Evolutionary conservation across 2,329 filamentous ascomycete genomes (phyloP).

Genomic region (Byssoonygena ceratinophila): DNA sequence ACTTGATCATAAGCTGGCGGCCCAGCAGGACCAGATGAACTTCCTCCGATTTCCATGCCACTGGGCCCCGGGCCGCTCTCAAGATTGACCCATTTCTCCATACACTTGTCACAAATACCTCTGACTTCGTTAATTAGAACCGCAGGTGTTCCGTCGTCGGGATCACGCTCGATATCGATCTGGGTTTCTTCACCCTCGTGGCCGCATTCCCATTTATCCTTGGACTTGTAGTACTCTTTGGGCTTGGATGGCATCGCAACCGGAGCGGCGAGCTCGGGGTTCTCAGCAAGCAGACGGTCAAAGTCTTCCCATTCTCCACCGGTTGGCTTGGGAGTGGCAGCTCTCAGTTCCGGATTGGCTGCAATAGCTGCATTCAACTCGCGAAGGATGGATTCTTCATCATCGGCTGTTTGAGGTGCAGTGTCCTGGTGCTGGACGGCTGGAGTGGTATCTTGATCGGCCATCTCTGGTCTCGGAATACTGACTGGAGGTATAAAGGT

Average conservation of each 20-base stretch:
- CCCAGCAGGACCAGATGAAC: conserved; percentile 1
- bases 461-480: not conserved
- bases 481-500: not conserved
- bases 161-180: conserved; percentile 16
- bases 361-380: conserved; percentile 16
- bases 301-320: conserved; percentile 18
- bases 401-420: not conserved
- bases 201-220: conserved; percentile 18
- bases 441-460: not conserved
- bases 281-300: conserved; percentile 14
- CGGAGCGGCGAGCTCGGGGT: conserved; percentile 16
- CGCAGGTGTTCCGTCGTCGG: not conserved
- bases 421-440: not conserved
- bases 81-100: conserved; percentile 17
- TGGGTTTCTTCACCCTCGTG: conserved; percentile 15
- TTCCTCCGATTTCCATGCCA: not conserved
- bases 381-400: conserved; percentile 13
- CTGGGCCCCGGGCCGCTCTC: conserved; percentile 1
- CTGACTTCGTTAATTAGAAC: conserved; percentile 14
- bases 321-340: conserved; percentile 2
- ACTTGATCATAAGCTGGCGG: conserved; percentile 7
- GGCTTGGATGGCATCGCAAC: conserved; percentile 6
- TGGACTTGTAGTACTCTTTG: conserved; percentile 16
- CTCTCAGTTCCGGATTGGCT: conserved; percentile 15
- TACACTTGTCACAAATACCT: conserved; percentile 17